Base-by-base conservation (phyloP, 495 filamentous ascomycete genomes). In the Podospora tetraspora region DNA sequence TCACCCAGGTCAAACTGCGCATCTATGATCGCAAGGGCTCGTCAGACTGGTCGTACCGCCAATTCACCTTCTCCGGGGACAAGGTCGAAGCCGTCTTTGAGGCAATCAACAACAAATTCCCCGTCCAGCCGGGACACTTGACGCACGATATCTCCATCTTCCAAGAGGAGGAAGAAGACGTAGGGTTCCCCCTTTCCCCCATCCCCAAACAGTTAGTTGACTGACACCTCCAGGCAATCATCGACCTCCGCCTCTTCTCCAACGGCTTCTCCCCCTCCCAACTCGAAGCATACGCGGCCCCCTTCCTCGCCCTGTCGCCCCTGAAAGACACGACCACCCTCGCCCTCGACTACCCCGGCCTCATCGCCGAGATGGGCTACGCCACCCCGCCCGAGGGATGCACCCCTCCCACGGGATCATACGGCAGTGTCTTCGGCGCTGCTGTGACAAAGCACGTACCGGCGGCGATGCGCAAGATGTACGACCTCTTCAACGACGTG, bases 41-140 rank as follows among this genome's bases (percentile, higher is more conserved):
- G 24, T 19, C 19, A 4, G 43, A 56, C 22, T 84, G 80, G 79
- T 73, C 78, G 5, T 80, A 77, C 12, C 77, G 78, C 61, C 78
- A 72, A 1, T 70, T 83, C 62, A 77, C 73, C n/a, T 87, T 84
- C 73, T 75, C 67, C 29, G 77, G 78, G 27, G 80, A 82, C 19
- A 74, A 85, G 68, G 71, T 87, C n/a, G 84, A 85, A 67, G 78
- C 68, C 12, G 73, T 87, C 8, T 86, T 82, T 62, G 68, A 79
- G 66, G 63, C 11, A 3, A 75, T 75, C 23, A 73, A 74, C 23
- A 82, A 85, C 62, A 71, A 79, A 24, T 63, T 80, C 23, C 66
- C 79, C n/a, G 34, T 60, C 74, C 73, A 78, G 59, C 75, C 79
- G 69, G 70, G 79, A 21, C 71, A 63, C 6, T 75, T 71, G 64